These are phyloP conservation scores for Kalanchoe fedtschenkoi DNA, from an alignment of 164 flowering plant genomes.

Conservation along the genomic window DNA sequence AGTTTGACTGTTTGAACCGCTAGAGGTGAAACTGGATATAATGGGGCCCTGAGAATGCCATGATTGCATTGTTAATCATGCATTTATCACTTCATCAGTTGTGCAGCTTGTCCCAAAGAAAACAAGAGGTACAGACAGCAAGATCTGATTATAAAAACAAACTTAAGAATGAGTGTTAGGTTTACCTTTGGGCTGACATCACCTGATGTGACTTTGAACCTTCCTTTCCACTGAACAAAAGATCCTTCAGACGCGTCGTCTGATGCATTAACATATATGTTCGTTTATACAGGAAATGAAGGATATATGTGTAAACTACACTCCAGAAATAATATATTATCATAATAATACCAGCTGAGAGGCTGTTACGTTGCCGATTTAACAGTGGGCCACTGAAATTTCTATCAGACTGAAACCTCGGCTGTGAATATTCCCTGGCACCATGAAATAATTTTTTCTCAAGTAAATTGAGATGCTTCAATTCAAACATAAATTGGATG, in stretches of 20 bases:
- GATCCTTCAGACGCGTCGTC: constrained; percentile 70
- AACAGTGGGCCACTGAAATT: constrained; percentile 67
- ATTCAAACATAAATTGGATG: not conserved
- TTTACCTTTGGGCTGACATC: constrained; percentile 64
- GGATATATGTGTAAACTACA: constrained; percentile 1
- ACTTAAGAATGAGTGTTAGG: not conserved
- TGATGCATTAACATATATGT: constrained; percentile 19
- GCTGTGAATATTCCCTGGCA: constrained; percentile 47
- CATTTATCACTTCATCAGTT: constrained; percentile 17
- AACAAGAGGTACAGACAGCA: not conserved
- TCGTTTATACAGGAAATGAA: not conserved
- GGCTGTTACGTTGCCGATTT: constrained; percentile 37
- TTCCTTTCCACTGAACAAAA: constrained; percentile 68
- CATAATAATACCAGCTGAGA: constrained; percentile 34
- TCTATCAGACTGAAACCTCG: constrained; percentile 41
- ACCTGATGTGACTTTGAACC: constrained; percentile 80
- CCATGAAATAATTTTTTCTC: not conserved
- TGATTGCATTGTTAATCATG: constrained; percentile 21
- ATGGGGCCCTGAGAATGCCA: constrained; percentile 38
- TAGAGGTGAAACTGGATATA: constrained; percentile 26
- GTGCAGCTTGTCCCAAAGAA: not conserved
- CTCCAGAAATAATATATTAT: not conserved
- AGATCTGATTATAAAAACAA: not conserved
- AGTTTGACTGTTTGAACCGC: constrained; percentile 26
- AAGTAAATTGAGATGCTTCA: constrained; percentile 9